Evolutionary conservation across 176 grass and related monocot species (phyloP), one percentile per base, ranked within the genome.

Genomic region (Microstegium vimineum): DNA sequence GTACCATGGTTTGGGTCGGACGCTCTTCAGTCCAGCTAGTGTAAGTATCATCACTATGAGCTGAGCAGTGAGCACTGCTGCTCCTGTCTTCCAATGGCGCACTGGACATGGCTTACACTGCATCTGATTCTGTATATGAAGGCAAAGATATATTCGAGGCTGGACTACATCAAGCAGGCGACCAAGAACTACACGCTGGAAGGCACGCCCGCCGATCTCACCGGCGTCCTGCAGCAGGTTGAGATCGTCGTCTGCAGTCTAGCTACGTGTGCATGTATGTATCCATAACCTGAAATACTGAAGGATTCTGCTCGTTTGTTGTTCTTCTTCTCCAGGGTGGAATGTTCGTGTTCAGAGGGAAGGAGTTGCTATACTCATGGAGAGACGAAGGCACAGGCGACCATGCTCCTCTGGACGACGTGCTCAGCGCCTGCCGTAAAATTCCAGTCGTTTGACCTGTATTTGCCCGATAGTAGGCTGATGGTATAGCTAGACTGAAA

Each of bases 361-460:
- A 87, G 75, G 73, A 97, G 30, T 31, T 92, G 80, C 8, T 94
- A 54, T 92, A 92, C 81, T 86, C 85, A 2, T 91, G 94, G 74
- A 97, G 86, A 83, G 94, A 94, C 32, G 81, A 97, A 90, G 91
- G 83, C 14, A 94, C 94, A 0, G 89, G 94, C 42, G 94, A 97
- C 76, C 92, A 97, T 77, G 94, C 92, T 26, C 92, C 87, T 63
- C 40, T 97, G 64, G 85, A 92, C 25, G 87, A 94, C 28, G 81
- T 91, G 26, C 81, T 88, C 73, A n/a, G 62, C 41, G 78, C 36
- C 36, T 91, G 89, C 47, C 42, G 70, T 49, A 46, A 49, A 71
- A 54, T 57, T 71, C 69, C 54, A 10, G 64, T 17, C 16, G 57
- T 32, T 59, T 92, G 52, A 92, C 46, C 28, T 26, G 3, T 40